phyloP scores from a whole-genome alignment of 2,329 filamentous ascomycete species.

The Fusarium citri region DNA sequence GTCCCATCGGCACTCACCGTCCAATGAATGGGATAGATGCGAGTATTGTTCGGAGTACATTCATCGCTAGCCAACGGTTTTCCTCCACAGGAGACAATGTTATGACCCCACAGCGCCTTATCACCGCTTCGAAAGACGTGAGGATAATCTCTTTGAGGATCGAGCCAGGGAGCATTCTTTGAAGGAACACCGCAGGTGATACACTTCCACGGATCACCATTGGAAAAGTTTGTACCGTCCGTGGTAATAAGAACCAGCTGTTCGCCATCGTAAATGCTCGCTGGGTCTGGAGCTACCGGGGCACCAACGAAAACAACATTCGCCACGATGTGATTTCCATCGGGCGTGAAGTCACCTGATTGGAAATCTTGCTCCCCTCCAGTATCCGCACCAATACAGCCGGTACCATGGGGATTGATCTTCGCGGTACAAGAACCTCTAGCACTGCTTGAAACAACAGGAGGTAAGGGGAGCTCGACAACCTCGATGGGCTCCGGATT shows the following conservation, averaged over 20 bases:
- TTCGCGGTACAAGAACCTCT: neutral
- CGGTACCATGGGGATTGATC: neutral
- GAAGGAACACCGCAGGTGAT: constrained; percentile 57
- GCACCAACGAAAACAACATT: constrained; percentile 57
- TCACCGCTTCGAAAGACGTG: constrained; percentile 56
- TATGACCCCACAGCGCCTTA: constrained; percentile 49
- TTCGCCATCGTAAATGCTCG: constrained; percentile 48
- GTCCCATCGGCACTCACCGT: constrained; percentile 41
- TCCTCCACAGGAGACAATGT: constrained; percentile 54
- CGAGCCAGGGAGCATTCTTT: constrained; percentile 48
- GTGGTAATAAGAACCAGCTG: constrained; percentile 57
- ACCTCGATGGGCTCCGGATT: neutral
- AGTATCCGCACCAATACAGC: neutral
- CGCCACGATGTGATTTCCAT: constrained; percentile 57
- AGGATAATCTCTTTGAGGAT: constrained; percentile 52
- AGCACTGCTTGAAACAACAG: neutral
- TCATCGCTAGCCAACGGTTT: constrained; percentile 46
- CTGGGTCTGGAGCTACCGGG: constrained; percentile 52
- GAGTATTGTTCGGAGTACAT: neutral
- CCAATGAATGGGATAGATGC: constrained; percentile 25
- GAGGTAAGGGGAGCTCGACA: constrained; percentile 3
- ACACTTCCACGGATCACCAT: constrained; percentile 61
- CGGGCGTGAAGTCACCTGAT: constrained; percentile 51
- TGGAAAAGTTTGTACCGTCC: constrained; percentile 55
- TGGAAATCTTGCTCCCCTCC: constrained; percentile 4